Evolutionary conservation across 1,284 basidiomycete species (phyloP).

Genomic region (Cystodermella granulosa): DNA sequence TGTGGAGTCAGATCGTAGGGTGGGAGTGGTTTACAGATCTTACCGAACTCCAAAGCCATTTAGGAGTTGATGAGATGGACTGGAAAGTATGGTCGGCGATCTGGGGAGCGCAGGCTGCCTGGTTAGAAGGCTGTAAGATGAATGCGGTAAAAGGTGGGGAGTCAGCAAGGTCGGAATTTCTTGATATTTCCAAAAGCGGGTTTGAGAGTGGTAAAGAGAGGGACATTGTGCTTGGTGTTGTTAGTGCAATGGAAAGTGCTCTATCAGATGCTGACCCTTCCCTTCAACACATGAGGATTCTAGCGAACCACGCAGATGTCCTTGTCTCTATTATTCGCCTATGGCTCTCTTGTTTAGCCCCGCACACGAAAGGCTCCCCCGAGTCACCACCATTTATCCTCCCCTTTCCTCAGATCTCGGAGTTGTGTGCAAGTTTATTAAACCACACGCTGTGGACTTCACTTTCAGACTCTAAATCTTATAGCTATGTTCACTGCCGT

Average conservation of each 20-base stretch:
- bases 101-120: conserved; percentile 60
- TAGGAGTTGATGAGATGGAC: conserved; percentile 27
- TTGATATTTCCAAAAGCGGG: conserved; percentile 33
- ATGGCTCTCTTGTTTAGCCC: conserved; percentile 53
- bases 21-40: conserved; percentile 72
- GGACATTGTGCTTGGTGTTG: conserved; percentile 33
- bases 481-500: conserved; percentile 41
- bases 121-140: conserved; percentile 68
- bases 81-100: conserved; percentile 44
- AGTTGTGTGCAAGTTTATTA: conserved; percentile 47
- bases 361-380: conserved; percentile 24
- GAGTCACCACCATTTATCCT: conserved; percentile 43
- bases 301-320: conserved; percentile 35
- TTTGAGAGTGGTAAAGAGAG: conserved; percentile 44
- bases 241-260: conserved; percentile 34
- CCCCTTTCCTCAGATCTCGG: conserved; percentile 53
- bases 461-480: conserved; percentile 23
- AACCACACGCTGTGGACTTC: conserved; percentile 49
- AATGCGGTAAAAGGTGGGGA: conserved; percentile 68
- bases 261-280: background rate
- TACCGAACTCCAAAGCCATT: conserved; percentile 33
- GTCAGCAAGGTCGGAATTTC: conserved; percentile 47
- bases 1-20: conserved; percentile 80
- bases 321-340: conserved; percentile 54
- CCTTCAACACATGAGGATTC: conserved; percentile 9